A percentile compares a stretch with the other conserved stretches of the same genome.
Conservation (phyloP, 1,284 basidiomycete species). For the Inonotus hispidus region DNA sequence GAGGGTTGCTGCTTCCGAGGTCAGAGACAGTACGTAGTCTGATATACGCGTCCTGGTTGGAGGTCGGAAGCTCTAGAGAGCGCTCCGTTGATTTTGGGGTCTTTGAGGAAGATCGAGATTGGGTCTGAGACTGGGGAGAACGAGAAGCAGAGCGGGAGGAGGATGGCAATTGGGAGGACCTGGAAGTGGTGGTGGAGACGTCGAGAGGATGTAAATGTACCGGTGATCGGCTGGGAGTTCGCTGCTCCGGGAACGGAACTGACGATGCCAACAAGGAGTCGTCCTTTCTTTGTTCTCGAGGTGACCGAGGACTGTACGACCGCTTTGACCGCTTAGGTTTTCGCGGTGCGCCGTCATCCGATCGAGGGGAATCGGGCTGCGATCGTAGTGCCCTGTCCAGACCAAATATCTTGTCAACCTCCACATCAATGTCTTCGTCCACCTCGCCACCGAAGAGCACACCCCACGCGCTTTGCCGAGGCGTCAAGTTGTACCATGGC, state of each 20-base stretch:
- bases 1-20: background rate
- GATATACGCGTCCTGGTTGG: background rate
- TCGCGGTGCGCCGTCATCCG: conserved; percentile 6
- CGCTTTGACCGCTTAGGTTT: conserved; percentile 16
- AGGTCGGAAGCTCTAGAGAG: background rate
- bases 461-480: conserved; percentile 12
- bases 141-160: background rate
- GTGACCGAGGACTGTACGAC: conserved; percentile 5
- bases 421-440: conserved; percentile 11
- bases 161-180: background rate
- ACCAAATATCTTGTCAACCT: conserved; percentile 12
- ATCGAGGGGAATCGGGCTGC: background rate
- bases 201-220: conserved; percentile 9
- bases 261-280: background rate
- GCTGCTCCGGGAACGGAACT: background rate
- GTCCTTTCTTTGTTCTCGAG: background rate
- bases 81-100: background rate
- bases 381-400: background rate
- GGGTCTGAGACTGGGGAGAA: background rate
- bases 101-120: background rate
- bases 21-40: conserved; percentile 12
- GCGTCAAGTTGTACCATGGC: conserved; percentile 12
- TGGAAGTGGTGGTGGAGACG: background rate
- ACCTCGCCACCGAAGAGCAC: conserved; percentile 15
- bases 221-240: background rate